These are phyloP conservation scores for Gelatoporia subvermispora DNA, from an alignment of 768 basidiomycete genomes.

Conservation along the genomic window DNA sequence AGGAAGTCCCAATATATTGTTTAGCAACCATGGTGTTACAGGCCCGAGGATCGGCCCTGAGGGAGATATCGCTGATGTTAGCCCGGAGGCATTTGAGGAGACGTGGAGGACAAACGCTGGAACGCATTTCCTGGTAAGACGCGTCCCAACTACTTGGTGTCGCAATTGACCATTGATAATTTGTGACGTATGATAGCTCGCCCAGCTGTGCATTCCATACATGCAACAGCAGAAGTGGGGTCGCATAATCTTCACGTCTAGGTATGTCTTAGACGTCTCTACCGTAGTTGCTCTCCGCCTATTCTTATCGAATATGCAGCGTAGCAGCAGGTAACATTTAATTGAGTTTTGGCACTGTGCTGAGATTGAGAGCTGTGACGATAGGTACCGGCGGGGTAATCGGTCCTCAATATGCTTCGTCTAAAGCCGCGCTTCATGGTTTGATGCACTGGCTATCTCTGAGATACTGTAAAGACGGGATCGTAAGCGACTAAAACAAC, in stretches of 20 bases:
- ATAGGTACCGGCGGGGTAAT: slow-evolving; percentile 47
- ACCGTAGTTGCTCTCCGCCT: too few relatives aligned
- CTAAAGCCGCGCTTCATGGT: slow-evolving; percentile 51
- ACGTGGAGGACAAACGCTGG: slow-evolving; percentile 46
- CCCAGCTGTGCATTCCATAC: slow-evolving; percentile 45
- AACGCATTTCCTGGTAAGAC: slow-evolving; percentile 38
- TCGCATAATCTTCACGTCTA: slow-evolving; percentile 48
- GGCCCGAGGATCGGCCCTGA: slow-evolving; percentile 37
- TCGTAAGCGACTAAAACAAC: slow-evolving; percentile 31
- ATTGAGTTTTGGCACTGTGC: background rate
- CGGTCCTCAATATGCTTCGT: slow-evolving; percentile 54
- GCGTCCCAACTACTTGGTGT: background rate
- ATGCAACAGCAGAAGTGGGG: slow-evolving; percentile 48
- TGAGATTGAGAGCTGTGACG: background rate
- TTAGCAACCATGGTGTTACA: slow-evolving; percentile 46
- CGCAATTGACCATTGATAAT: background rate
- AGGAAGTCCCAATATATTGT: slow-evolving; percentile 47
- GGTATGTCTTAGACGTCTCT: slow-evolving; percentile 23
- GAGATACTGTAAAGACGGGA: slow-evolving; percentile 45
- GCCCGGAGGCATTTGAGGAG: slow-evolving; percentile 39
- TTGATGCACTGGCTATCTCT: slow-evolving; percentile 51
- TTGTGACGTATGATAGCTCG: slow-evolving; percentile 29
- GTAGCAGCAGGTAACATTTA: slow-evolving; percentile 38
- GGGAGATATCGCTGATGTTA: slow-evolving; percentile 42
- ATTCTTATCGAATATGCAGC: slow-evolving; percentile 18